phyloP scores from a whole-genome alignment of 1,284 basidiomycete genomes.

The Ganoderma resinaceum region DNA sequence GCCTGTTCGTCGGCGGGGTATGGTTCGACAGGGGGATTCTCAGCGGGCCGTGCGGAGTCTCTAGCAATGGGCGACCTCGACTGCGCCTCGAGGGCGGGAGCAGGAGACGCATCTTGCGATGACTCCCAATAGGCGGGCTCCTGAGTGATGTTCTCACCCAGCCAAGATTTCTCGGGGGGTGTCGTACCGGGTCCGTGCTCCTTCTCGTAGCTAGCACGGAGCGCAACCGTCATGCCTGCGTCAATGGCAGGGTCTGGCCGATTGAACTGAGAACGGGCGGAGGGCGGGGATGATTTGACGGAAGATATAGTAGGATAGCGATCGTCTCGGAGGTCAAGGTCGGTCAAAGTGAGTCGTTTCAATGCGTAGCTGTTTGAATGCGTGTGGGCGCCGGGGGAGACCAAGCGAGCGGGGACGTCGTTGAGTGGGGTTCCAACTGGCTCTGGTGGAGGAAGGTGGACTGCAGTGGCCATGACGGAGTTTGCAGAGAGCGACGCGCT shows the following conservation, averaged over 20 bases:
- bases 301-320: conserved; percentile 60
- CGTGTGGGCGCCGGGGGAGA: conserved; percentile 41
- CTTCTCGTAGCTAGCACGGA: conserved; percentile 35
- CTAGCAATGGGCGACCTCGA: conserved; percentile 18
- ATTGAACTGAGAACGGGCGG: conserved; percentile 11
- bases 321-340: conserved; percentile 67
- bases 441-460: conserved; percentile 37
- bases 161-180: conserved; percentile 29
- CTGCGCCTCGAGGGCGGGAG: conserved; percentile 31
- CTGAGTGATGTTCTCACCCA: conserved; percentile 36
- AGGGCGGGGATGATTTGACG: conserved; percentile 22
- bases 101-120: conserved; percentile 19
- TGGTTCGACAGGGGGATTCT: conserved; percentile 26
- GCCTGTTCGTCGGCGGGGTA: conserved; percentile 24
- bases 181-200: conserved; percentile 20
- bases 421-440: conserved; percentile 31
- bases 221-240: conserved; percentile 31
- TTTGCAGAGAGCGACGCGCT: not conserved
- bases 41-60: conserved; percentile 29
- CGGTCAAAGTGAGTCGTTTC: conserved; percentile 56
- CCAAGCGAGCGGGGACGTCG: conserved; percentile 31
- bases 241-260: conserved; percentile 27
- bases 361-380: conserved; percentile 50
- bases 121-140: conserved; percentile 31
- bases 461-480: conserved; percentile 37